A percentile compares a stretch with the other conserved stretches of the same genome.
Conservation (phyloP, 352 stramenopile species). For the Phytophthora boehmeriae region DNA sequence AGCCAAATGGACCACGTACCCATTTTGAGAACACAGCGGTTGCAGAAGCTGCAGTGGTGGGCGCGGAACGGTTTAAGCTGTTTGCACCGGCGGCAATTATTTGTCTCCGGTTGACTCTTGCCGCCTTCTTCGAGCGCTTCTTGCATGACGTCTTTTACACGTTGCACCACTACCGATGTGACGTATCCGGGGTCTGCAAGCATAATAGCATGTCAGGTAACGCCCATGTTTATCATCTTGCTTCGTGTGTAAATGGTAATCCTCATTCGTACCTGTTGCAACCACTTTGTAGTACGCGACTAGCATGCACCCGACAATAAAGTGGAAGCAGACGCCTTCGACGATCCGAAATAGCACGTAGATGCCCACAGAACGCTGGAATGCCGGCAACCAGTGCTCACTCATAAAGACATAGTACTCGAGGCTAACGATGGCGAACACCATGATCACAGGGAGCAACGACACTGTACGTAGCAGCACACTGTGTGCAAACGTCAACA, state of each 20-base stretch:
- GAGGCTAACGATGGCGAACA: slow-evolving; percentile 56
- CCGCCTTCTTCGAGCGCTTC: slow-evolving; percentile 58
- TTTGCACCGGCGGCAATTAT: slow-evolving; percentile 66
- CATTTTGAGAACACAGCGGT: slow-evolving; percentile 88
- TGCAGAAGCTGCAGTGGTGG: slow-evolving; percentile 89
- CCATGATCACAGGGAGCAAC: slow-evolving; percentile 64
- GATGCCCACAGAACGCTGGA: slow-evolving; percentile 26
- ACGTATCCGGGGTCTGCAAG: slow-evolving; percentile 81
- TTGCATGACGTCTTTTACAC: slow-evolving; percentile 64
- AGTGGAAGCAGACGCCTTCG: slow-evolving; percentile 64
- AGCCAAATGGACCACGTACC: slow-evolving; percentile 45
- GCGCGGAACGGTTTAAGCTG: slow-evolving; percentile 79
- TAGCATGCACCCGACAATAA: slow-evolving; percentile 50
- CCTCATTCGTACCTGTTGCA: slow-evolving; percentile 54
- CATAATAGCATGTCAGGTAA: not conserved
- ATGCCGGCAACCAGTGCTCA: slow-evolving; percentile 49
- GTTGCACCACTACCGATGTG: slow-evolving; percentile 62
- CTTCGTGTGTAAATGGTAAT: not conserved
- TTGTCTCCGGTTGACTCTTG: slow-evolving; percentile 26
- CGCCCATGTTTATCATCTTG: not conserved
- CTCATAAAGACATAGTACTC: slow-evolving; percentile 78
- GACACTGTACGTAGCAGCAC: slow-evolving; percentile 66
- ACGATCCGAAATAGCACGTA: slow-evolving; percentile 33
- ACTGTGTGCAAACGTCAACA: slow-evolving; percentile 26
- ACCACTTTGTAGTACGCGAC: slow-evolving; percentile 80